phyloP scores from a whole-genome alignment of 495 filamentous ascomycete genomes.

The Annulohypoxylon moriforme region DNA sequence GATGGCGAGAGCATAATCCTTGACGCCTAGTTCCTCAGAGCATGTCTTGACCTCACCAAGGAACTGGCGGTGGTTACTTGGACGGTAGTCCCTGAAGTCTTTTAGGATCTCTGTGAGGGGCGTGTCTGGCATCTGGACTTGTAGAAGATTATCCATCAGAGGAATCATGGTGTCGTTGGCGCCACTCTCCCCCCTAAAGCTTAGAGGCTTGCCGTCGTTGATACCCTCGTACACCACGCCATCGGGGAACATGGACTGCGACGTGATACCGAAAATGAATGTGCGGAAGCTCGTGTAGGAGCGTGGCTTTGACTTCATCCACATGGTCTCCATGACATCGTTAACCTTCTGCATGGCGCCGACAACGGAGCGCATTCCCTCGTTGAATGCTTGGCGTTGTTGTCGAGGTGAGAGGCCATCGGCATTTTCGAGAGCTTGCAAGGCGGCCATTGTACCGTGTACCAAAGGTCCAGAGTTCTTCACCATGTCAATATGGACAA shows the following conservation, averaged over 20 bases:
- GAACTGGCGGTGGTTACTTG: conserved; percentile 85
- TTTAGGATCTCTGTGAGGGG: conserved; percentile 85
- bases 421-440: conserved; percentile 66
- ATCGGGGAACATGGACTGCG: conserved; percentile 89
- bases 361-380: conserved; percentile 70
- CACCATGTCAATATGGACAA: conserved; percentile 87
- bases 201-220: conserved; percentile 71
- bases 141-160: conserved; percentile 82
- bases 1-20: conserved; percentile 69
- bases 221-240: conserved; percentile 90
- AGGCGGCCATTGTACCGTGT: conserved; percentile 70
- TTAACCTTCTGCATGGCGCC: conserved; percentile 76
- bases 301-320: conserved; percentile 79
- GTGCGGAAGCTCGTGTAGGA: conserved; percentile 87
- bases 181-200: conserved; percentile 87
- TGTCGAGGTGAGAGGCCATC: background rate
- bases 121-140: conserved; percentile 83
- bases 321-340: conserved; percentile 87
- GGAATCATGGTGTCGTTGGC: conserved; percentile 92
- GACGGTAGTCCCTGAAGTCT: conserved; percentile 87
- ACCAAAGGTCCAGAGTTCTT: conserved; percentile 79
- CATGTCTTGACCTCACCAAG: conserved; percentile 73
- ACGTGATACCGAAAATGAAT: conserved; percentile 93
- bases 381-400: conserved; percentile 68
- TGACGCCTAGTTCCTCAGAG: conserved; percentile 66